These are phyloP conservation scores for Paracamarosporium sp. DNA, from an alignment of 2,329 filamentous ascomycete genomes.

Conservation along the genomic window DNA sequence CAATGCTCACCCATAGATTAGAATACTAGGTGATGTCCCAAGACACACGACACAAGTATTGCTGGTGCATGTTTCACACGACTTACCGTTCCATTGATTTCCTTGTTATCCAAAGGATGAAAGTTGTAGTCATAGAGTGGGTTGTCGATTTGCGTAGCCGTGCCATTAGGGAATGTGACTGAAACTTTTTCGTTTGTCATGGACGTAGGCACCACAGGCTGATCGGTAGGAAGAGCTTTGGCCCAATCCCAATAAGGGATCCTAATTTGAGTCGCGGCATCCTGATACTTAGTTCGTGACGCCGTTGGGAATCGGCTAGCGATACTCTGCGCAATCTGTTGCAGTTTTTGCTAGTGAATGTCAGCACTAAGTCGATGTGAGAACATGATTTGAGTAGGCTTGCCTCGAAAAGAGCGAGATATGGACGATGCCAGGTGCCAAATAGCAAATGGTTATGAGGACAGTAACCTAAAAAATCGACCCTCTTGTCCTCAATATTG, in stretches of 20 bases:
- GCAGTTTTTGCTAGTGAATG: conserved; percentile 21
- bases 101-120: conserved; percentile 55
- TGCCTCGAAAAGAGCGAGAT: conserved; percentile 68
- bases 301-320: conserved; percentile 14
- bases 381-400: conserved; percentile 17
- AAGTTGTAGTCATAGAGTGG: conserved; percentile 26
- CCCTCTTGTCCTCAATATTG: conserved; percentile 37
- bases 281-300: conserved; percentile 11
- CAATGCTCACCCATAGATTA: background rate
- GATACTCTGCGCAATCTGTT: conserved; percentile 14
- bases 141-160: conserved; percentile 18
- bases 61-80: conserved; percentile 4
- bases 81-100: conserved; percentile 49
- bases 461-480: conserved; percentile 67
- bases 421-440: conserved; percentile 83
- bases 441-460: conserved; percentile 79
- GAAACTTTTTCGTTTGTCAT: conserved; percentile 35
- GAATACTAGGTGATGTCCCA: conserved; percentile 8
- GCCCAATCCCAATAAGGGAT: conserved; percentile 32
- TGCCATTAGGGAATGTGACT: conserved; percentile 18
- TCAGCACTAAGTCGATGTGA: conserved; percentile 2
- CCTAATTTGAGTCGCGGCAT: conserved; percentile 21
- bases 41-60: no score
- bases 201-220: conserved; percentile 44
- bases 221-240: conserved; percentile 10